Evolutionary conservation across 73 alveolate genomes (phyloP), one percentile per base, ranked within the genome.

Genomic region (Effrenium voratum): DNA sequence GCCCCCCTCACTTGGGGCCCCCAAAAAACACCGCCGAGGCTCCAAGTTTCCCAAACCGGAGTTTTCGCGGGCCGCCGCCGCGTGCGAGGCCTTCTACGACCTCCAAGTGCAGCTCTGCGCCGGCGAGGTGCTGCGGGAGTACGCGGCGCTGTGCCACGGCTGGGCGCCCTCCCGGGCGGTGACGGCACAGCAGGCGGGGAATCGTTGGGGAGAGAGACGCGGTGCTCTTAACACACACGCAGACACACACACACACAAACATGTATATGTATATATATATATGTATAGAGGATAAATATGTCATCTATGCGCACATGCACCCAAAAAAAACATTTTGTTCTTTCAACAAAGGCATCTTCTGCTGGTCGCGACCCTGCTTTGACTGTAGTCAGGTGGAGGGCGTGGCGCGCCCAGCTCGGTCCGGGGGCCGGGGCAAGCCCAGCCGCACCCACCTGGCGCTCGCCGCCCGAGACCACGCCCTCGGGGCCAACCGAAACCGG

Each of bases 41-140:
- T n/a, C n/a, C n/a, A n/a, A n/a, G n/a, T n/a, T 72, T 44, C 82
- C 82, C 13, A 72, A 47, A 26, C 38, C 82, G 5, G 59, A 47
- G 1, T 41, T 43, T 45, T 26, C 26, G 15, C 87, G 36, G 38
- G 40, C 45, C 16, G 87, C 87, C 15, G 22, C 36, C 24, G 8
- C 87, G 24, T 41, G 19, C 26, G 60, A 90, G 73, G 87, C 96
- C 75, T 90, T 73, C 87, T 90, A 90, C 52, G 96, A 90, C 73
- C 43, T 90, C 57, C 96, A 90, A 55, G 72, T 90, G 72, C 96
- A 90, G 87, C 86, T 90, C 73, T 77, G 44, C 34, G 75, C 96
- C 5, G 96, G 96, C 5, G 85, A 66, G 43, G 15, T 90, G 50
- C 70, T 43, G 30, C 96, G 96, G 34, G 76, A 90, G 75, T 90